phyloP scores from a whole-genome alignment of 2,329 filamentous ascomycete genomes.

The Myriosclerotinia scirpicola region DNA sequence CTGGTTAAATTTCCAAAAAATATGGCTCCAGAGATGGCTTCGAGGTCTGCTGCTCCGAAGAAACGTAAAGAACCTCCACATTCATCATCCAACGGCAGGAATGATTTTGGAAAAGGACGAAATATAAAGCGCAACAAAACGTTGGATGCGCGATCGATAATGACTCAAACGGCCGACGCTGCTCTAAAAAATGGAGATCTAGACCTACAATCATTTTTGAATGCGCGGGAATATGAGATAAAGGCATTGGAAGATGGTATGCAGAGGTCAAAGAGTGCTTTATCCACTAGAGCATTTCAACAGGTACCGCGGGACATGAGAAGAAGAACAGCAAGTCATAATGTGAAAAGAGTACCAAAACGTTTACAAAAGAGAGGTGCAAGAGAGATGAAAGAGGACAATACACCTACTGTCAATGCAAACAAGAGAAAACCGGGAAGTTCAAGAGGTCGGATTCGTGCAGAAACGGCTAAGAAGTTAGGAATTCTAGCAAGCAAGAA shows the following conservation, averaged over 20 bases:
- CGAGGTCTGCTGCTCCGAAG: constrained; percentile 27
- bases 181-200: constrained; percentile 69
- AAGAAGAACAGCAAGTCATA: constrained; percentile 89
- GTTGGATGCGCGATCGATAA: constrained; percentile 48
- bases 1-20: too few species aligned
- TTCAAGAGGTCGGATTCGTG: constrained; percentile 61
- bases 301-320: constrained; percentile 82
- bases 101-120: constrained; percentile 29
- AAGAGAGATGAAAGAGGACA: constrained; percentile 81
- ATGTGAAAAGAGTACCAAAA: constrained; percentile 84
- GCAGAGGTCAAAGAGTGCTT: constrained; percentile 63
- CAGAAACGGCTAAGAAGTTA: constrained; percentile 73
- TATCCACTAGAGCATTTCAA: constrained; percentile 78
- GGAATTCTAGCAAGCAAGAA: constrained; percentile 61
- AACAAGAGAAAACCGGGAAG: constrained; percentile 61
- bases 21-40: constrained; percentile 28
- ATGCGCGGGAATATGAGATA: constrained; percentile 86
- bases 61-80: constrained; percentile 38
- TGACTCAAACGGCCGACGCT: constrained; percentile 46
- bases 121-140: constrained; percentile 44
- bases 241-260: constrained; percentile 80
- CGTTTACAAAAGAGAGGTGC: constrained; percentile 68
- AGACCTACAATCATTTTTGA: constrained; percentile 80
- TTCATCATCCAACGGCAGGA: constrained; percentile 28
- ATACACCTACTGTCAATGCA: constrained; percentile 76